Base-by-base conservation (phyloP, 2,329 filamentous ascomycete species). In the Blastomyces gilchristii region DNA sequence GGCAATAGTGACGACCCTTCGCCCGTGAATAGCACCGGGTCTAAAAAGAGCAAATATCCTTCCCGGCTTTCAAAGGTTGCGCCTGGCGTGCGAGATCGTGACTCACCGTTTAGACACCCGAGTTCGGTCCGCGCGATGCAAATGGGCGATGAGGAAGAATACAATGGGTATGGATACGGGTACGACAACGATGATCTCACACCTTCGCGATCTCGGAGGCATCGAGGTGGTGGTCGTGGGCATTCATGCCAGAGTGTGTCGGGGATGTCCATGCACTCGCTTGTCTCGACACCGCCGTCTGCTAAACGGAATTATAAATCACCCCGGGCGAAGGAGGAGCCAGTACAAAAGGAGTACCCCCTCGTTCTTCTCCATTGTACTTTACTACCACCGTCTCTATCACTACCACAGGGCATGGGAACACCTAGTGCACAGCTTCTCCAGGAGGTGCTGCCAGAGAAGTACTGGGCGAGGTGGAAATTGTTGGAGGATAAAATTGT, bases 311-410 rank as follows among this genome's bases (percentile, higher is more conserved):
- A 68, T 41, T 34, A 58, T 39, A 61, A 58, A 49, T 62, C 65
- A 31, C 57, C 63, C n/a, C 60, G 45, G 14, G 34, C 53, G 49
- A 43, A 63, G 9, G 53, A 54, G n/a, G 22, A 52, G 14, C 31
- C 57, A 31, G 57, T 58, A 37, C 49, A 64, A 22, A 77, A 76
- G 61, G 80, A 83, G 64, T 79, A 80, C 63, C 84, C 85, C 0
- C 76, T 87, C 3, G 82, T 87, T 2, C 72, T 87, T 60, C 73
- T 87, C 2, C 85, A 87, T 69, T 81, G 85, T 61, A 86, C 81
- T 4, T 71, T 87, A 0, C 74, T 87, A 16, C 82, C 83, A 0
- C 78, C 81, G 14, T 78, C 79, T 18, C 70, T 54, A 3, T 78
- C 80, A 0, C 80, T 82, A 56, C 77, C 79, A 3, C 73, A 73